phyloP scores from a whole-genome alignment of 2,329 filamentous ascomycete species.

The Aspergillus viridinutans region DNA sequence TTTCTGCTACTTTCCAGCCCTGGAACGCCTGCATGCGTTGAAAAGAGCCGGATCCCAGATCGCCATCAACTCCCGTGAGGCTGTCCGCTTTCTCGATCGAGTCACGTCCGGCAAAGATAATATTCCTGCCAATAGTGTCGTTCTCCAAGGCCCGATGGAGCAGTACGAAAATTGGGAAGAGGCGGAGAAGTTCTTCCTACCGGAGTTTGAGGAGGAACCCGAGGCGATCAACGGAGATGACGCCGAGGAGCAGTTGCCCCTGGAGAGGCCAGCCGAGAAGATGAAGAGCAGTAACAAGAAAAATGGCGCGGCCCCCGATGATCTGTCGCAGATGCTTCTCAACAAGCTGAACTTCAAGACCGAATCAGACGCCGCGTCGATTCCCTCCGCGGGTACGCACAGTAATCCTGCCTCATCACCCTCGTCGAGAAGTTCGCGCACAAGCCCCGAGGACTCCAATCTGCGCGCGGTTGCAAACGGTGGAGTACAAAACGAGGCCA shows the following conservation, averaged over 20 bases:
- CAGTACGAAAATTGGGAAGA: conserved; percentile 46
- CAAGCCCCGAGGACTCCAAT: conserved; percentile 40
- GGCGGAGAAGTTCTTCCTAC: conserved; percentile 43
- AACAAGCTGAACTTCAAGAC: conserved; percentile 47
- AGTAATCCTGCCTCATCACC: conserved; percentile 42
- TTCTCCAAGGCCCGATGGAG: conserved; percentile 48
- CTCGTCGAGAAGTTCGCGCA: conserved; percentile 43
- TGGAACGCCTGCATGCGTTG: conserved; percentile 44
- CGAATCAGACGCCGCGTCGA: conserved; percentile 35
- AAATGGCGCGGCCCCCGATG: conserved; percentile 26
- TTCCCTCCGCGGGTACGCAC: conserved; percentile 39
- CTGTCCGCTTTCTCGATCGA: conserved; percentile 50
- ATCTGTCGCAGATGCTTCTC: conserved; percentile 45
- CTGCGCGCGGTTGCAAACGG: conserved; percentile 23
- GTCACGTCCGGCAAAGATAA: conserved; percentile 46
- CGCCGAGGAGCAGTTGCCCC: conserved; percentile 13
- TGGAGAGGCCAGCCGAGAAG: conserved; percentile 17
- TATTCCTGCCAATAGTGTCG: conserved; percentile 39
- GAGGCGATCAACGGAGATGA: conserved; percentile 20
- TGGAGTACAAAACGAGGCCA: conserved; percentile 17
- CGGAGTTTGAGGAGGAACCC: conserved; percentile 41
- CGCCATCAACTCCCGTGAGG: conserved; percentile 49
- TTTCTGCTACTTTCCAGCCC: conserved; percentile 29
- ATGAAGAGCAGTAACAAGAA: conserved; percentile 19
- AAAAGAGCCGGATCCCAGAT: conserved; percentile 44